Conservation (phyloP, 2,329 filamentous ascomycete species). For the Xylaria sp. region DNA sequence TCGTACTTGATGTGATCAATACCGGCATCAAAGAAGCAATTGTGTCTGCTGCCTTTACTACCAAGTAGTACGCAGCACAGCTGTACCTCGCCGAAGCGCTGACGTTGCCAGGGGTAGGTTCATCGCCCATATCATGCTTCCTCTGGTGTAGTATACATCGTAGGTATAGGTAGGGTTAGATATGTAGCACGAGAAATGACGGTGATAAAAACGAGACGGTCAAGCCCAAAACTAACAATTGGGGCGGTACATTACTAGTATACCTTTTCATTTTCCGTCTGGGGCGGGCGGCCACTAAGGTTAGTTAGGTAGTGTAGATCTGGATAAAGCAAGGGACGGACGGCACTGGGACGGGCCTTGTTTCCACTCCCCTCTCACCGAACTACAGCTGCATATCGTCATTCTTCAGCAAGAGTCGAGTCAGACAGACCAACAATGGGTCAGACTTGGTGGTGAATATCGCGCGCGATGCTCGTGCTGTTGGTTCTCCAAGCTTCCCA, state of each 20-base stretch:
- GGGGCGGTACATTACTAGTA: slow-evolving; percentile 18
- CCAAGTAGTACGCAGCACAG: not conserved
- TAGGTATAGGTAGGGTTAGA: slow-evolving; percentile 39
- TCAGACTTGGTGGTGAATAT: slow-evolving; percentile 10
- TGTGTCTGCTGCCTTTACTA: slow-evolving; percentile 8
- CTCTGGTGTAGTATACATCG: slow-evolving; percentile 4
- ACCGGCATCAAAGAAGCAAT: slow-evolving; percentile 21
- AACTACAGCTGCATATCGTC: slow-evolving; percentile 29
- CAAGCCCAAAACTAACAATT: slow-evolving; percentile 33
- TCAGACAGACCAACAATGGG: slow-evolving; percentile 35
- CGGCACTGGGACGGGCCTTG: slow-evolving; percentile 40
- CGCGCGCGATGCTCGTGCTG: slow-evolving; percentile 16
- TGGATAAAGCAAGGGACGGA: slow-evolving; percentile 43
- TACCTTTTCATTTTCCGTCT: slow-evolving; percentile 35
- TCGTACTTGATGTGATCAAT: slow-evolving; percentile 25
- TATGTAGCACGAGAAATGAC: slow-evolving; percentile 41
- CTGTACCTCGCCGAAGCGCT: slow-evolving; percentile 22
- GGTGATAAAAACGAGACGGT: slow-evolving; percentile 40
- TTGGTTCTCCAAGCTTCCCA: slow-evolving; percentile 14
- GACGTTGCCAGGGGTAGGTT: slow-evolving; percentile 29
- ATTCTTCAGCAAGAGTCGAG: slow-evolving; percentile 39
- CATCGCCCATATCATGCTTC: slow-evolving; percentile 17
- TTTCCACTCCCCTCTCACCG: slow-evolving; percentile 42
- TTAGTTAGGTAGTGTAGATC: slow-evolving; percentile 32
- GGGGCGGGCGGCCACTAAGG: slow-evolving; percentile 35